Conservation (phyloP, 2,329 filamentous ascomycete species). For the Monosporascus sp. region DNA sequence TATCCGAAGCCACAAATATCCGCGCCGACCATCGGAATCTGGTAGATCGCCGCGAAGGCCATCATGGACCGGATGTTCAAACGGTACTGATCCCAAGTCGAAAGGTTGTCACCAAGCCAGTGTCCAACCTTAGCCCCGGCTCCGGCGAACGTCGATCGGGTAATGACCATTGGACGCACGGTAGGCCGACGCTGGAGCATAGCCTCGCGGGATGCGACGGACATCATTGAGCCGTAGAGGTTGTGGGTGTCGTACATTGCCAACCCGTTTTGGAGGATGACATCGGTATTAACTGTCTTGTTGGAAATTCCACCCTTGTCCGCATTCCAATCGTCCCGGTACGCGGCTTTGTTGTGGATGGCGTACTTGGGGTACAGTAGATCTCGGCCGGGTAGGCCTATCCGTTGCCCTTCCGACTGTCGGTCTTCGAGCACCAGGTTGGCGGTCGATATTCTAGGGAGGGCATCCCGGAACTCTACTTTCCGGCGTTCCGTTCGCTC, state of each 20-base stretch:
- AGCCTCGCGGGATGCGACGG: conserved; percentile 55
- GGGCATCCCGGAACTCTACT: conserved; percentile 19
- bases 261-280: conserved; percentile 63
- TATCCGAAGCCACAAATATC: conserved; percentile 75
- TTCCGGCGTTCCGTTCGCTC: conserved; percentile 19
- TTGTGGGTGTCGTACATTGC: conserved; percentile 74
- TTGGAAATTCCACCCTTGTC: conserved; percentile 45
- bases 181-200: conserved; percentile 62
- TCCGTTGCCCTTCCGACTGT: conserved; percentile 33
- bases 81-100: conserved; percentile 55
- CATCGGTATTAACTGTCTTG: conserved; percentile 61
- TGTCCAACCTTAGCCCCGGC: conserved; percentile 60
- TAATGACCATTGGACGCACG: conserved; percentile 66
- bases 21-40: conserved; percentile 63
- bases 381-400: conserved; percentile 59
- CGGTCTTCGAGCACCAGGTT: conserved; percentile 13
- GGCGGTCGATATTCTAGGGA: conserved; percentile 21
- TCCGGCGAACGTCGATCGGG: conserved; percentile 70
- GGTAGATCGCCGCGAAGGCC: conserved; percentile 60
- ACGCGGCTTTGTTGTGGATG: conserved; percentile 58
- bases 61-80: conserved; percentile 55
- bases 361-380: conserved; percentile 60
- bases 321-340: conserved; percentile 34
- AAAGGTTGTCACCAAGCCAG: conserved; percentile 57
- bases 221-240: conserved; percentile 75